Conservation (phyloP, 805 yeast species). For the Lipomyces spencermartinsiae region DNA sequence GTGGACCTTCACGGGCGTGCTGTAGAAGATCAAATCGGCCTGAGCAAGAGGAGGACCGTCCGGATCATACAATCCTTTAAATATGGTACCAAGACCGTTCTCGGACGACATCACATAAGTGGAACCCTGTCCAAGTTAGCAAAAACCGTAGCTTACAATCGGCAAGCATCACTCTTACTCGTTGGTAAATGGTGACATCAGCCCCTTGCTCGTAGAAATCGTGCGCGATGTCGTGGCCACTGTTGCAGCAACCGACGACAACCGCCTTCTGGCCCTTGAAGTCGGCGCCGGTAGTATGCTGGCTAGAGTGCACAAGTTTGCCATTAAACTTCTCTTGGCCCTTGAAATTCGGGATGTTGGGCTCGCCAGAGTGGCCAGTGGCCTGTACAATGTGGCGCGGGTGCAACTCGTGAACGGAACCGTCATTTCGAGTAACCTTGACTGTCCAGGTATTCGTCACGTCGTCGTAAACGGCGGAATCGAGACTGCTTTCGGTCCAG, state of each 20-base stretch:
- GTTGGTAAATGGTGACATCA: slow-evolving; percentile 51
- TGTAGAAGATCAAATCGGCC: slow-evolving; percentile 49
- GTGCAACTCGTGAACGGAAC: slow-evolving; percentile 31
- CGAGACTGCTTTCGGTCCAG: slow-evolving; percentile 46
- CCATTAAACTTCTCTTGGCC: slow-evolving; percentile 51
- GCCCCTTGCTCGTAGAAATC: slow-evolving; percentile 55
- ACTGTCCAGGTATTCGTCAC: slow-evolving; percentile 46
- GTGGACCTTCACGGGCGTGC: slow-evolving; percentile 46
- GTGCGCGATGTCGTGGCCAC: slow-evolving; percentile 54
- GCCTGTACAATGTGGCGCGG: slow-evolving; percentile 52
- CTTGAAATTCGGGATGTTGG: slow-evolving; percentile 51
- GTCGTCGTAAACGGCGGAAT: slow-evolving; percentile 47
- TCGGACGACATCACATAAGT: slow-evolving; percentile 53
- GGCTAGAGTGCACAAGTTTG: slow-evolving; percentile 50
- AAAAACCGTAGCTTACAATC: background rate
- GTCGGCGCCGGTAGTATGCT: slow-evolving; percentile 52
- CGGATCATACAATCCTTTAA: slow-evolving; percentile 48
- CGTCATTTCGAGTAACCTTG: slow-evolving; percentile 40
- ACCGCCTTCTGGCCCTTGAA: slow-evolving; percentile 51
- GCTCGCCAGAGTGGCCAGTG: slow-evolving; percentile 56
- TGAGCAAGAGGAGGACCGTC: slow-evolving; percentile 50
- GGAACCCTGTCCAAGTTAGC: slow-evolving; percentile 40
- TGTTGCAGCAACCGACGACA: slow-evolving; percentile 54
- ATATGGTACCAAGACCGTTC: slow-evolving; percentile 44
- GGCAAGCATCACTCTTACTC: slow-evolving; percentile 30